These are phyloP conservation scores for Cercospora beticola DNA, from an alignment of 2,329 filamentous ascomycete genomes.

Conservation along the genomic window DNA sequence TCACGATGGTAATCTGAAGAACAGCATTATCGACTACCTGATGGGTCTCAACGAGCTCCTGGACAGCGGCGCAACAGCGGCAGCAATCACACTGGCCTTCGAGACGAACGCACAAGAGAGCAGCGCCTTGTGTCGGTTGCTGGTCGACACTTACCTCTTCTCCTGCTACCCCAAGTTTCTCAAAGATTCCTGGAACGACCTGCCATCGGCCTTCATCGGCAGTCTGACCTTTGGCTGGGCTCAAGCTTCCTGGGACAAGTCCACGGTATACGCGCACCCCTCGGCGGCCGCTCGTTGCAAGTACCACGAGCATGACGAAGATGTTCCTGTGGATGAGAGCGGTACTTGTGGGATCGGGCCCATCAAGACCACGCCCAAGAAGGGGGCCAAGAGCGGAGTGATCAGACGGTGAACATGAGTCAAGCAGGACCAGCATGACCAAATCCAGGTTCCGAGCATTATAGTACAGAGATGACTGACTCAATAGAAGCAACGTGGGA, in stretches of 20 bases:
- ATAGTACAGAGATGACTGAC: too few relatives aligned
- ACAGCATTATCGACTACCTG: conserved; percentile 14
- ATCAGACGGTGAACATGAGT: too few relatives aligned
- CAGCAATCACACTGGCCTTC: background rate
- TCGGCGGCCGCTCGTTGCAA: background rate
- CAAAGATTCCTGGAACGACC: background rate
- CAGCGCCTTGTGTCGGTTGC: conserved; percentile 3
- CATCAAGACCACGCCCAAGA: background rate
- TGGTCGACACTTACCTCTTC: conserved; percentile 5
- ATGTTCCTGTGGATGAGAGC: background rate
- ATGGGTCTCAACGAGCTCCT: background rate
- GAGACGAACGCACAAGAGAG: background rate
- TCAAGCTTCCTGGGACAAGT: background rate
- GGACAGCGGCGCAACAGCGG: background rate
- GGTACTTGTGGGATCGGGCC: background rate
- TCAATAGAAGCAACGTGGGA: too few relatives aligned
- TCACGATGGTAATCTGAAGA: conserved; percentile 11
- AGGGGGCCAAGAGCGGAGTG: background rate
- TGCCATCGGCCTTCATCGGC: background rate
- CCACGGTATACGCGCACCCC: background rate
- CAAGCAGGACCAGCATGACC: too few relatives aligned
- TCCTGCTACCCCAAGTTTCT: conserved; percentile 1
- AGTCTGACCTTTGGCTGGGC: conserved; percentile 14
- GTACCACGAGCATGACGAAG: conserved; percentile 21
- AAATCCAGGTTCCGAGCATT: too few relatives aligned